Evolutionary conservation across 352 stramenopile species (phyloP).

Genomic region (Pythium sukuiense): DNA sequence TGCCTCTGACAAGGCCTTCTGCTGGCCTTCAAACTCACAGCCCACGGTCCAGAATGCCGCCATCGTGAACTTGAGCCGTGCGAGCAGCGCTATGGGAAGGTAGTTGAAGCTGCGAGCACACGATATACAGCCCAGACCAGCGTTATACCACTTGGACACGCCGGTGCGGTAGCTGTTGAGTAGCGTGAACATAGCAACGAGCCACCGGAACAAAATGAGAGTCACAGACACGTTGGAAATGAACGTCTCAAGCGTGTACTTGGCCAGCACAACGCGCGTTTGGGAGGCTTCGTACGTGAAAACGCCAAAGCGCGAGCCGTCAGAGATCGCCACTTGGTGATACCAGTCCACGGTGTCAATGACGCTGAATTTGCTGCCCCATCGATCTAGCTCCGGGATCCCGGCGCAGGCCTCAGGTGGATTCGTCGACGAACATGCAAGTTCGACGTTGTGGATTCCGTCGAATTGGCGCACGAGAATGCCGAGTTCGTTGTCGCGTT

Average conservation of each 20-base stretch:
- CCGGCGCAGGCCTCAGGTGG: conserved; percentile 8
- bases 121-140: conserved; percentile 18
- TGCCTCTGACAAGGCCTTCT: conserved; percentile 21
- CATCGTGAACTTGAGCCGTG: conserved; percentile 24
- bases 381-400: neutral
- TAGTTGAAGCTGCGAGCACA: conserved; percentile 20
- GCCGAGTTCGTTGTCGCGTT: conserved; percentile 2
- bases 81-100: conserved; percentile 26
- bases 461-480: conserved; percentile 23
- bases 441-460: neutral
- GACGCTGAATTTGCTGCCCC: conserved; percentile 12
- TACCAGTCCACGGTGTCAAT: conserved; percentile 1
- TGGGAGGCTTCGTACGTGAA: conserved; percentile 22
- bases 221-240: conserved; percentile 40
- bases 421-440: neutral
- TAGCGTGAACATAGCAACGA: conserved; percentile 36
- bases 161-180: conserved; percentile 15
- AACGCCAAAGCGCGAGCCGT: conserved; percentile 25
- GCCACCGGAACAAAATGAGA: conserved; percentile 34
- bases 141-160: conserved; percentile 15
- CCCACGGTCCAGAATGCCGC: conserved; percentile 32
- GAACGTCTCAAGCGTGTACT: conserved; percentile 33
- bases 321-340: conserved; percentile 14
- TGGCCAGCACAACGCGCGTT: conserved; percentile 11
- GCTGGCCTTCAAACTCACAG: conserved; percentile 26